Conservation (phyloP, 768 basidiomycete genomes). For the Tulasnella sp. region DNA sequence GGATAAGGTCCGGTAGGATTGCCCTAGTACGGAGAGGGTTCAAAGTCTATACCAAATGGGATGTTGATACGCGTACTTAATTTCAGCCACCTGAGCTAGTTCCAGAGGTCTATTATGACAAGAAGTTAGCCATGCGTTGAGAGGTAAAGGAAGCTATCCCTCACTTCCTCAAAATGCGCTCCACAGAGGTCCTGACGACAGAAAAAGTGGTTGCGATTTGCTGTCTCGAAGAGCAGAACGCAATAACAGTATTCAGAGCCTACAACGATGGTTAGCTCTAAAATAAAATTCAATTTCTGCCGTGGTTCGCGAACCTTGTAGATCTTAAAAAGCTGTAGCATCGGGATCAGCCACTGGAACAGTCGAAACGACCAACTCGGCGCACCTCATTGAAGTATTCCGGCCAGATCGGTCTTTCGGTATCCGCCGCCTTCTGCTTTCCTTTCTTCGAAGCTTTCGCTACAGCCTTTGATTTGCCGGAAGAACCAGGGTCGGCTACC, state of each 20-base stretch:
- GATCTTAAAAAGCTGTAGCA: conserved; percentile 55
- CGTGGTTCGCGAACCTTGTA: conserved; percentile 39
- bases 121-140: not conserved
- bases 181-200: conserved; percentile 71
- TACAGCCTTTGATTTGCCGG: conserved; percentile 3
- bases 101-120: conserved; percentile 62
- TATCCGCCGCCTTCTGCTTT: conserved; percentile 21
- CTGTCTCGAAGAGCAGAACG: conserved; percentile 77
- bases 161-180: conserved; percentile 70
- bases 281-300: not conserved
- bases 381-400: conserved; percentile 56
- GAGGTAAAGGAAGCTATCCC: conserved; percentile 30
- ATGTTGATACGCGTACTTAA: conserved; percentile 54
- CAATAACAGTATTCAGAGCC: conserved; percentile 86
- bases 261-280: conserved; percentile 33
- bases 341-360: not conserved
- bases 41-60: not conserved
- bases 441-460: conserved; percentile 27
- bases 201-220: conserved; percentile 76
- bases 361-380: not conserved
- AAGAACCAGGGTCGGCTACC: conserved; percentile 37
- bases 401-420: conserved; percentile 46
- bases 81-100: conserved; percentile 69
- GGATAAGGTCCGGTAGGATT: conserved; percentile 71
- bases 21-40: conserved; percentile 48